These are phyloP conservation scores for Pleurotus sapidus DNA, from an alignment of 768 basidiomycete genomes.

Conservation along the genomic window DNA sequence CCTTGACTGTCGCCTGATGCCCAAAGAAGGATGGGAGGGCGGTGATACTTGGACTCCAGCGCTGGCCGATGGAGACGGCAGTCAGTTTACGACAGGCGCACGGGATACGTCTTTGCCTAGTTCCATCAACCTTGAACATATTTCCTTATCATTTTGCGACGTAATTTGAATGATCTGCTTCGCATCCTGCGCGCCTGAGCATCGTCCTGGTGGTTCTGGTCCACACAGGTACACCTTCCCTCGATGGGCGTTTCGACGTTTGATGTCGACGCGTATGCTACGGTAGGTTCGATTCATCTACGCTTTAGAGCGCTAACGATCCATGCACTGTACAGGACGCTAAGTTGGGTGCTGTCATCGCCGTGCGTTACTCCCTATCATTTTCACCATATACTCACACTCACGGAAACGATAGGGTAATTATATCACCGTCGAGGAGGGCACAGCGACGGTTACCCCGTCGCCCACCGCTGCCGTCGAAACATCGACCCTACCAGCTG, in stretches of 20 bases:
- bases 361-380: slow-evolving; percentile 32
- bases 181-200: too few species aligned
- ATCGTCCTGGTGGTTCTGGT: slow-evolving; percentile 63
- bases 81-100: too few species aligned
- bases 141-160: too few species aligned
- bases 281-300: slow-evolving; percentile 27
- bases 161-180: too few species aligned
- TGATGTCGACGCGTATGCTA: slow-evolving; percentile 55
- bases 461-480: slow-evolving; percentile 64
- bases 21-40: too few species aligned
- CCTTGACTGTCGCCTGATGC: too few species aligned
- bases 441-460: slow-evolving; percentile 49
- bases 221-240: slow-evolving; percentile 56
- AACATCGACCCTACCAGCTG: slow-evolving; percentile 49
- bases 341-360: slow-evolving; percentile 57
- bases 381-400: slow-evolving; percentile 4
- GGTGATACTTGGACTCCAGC: too few species aligned
- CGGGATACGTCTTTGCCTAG: too few species aligned
- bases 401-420: slow-evolving; percentile 39
- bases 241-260: slow-evolving; percentile 48
- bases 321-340: slow-evolving; percentile 33
- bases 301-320: not conserved
- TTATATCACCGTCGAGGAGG: slow-evolving; percentile 75
- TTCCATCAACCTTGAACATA: too few species aligned
- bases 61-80: too few species aligned